A percentile compares a stretch with the other conserved stretches of the same genome.
Evolutionary conservation across 371 early-diverging fungal genomes (phyloP).

Genomic region (Haplosporangium sp.): DNA sequence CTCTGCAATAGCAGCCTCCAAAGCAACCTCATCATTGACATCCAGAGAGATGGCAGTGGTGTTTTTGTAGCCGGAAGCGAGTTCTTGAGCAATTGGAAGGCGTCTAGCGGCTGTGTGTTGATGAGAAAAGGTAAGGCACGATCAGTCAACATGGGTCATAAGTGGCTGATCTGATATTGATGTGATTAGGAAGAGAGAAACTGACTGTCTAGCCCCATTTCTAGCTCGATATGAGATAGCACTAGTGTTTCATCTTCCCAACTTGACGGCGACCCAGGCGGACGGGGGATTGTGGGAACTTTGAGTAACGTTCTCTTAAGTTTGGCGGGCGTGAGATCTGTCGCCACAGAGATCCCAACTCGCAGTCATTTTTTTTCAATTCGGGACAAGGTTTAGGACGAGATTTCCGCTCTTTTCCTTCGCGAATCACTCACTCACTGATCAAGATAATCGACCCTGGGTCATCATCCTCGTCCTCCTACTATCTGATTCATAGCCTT

Average conservation of each 20-base stretch:
- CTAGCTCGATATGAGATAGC: too few relatives aligned
- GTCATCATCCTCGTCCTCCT: too few relatives aligned
- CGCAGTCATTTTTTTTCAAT: too few relatives aligned
- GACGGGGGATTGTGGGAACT: background rate
- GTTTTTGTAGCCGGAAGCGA: constrained; percentile 67
- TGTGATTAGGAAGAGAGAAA: constrained; percentile 5
- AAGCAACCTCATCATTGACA: constrained; percentile 79
- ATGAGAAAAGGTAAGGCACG: background rate
- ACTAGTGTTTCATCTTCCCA: background rate
- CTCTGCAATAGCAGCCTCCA: constrained; percentile 89
- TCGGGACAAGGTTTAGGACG: too few relatives aligned
- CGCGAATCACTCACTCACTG: too few relatives aligned
- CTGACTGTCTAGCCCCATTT: background rate
- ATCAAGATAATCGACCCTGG: too few relatives aligned
- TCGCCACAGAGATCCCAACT: too few relatives aligned
- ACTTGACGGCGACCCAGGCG: background rate
- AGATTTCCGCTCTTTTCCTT: too few relatives aligned
- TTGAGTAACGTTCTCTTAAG: too few relatives aligned
- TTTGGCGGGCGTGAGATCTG: too few relatives aligned
- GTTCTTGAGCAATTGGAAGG: constrained; percentile 79
- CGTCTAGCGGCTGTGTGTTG: constrained; percentile 79
- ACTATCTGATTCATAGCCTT: too few relatives aligned
- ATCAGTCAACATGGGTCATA: constrained; percentile 27
- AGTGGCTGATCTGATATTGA: constrained; percentile 15
- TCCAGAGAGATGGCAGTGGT: constrained; percentile 82